Evolutionary conservation across 805 yeast species (phyloP).

Genomic region (Diddensiella caesifluorescens): DNA sequence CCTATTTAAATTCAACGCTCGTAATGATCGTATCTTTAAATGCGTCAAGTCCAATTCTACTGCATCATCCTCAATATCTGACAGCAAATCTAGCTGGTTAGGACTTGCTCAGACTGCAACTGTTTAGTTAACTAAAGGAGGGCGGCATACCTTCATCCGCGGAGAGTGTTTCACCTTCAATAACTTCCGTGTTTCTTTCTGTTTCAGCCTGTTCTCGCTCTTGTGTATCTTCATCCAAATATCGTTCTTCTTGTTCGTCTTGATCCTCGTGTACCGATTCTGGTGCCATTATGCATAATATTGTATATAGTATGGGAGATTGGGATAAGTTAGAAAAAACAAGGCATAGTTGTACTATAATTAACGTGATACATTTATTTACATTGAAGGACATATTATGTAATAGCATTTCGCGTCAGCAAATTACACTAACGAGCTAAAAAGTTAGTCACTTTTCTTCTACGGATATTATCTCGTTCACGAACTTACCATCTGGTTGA

Average conservation of each 20-base stretch:
- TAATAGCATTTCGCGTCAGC: not conserved
- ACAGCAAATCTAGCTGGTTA: slow-evolving; percentile 33
- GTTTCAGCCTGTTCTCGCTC: slow-evolving; percentile 6
- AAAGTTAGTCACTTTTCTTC: not conserved
- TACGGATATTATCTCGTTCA: no score
- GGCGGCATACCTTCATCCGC: slow-evolving; percentile 51
- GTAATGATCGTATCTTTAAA: slow-evolving; percentile 58
- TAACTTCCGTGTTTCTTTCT: no score
- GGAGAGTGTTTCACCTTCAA: slow-evolving; percentile 47
- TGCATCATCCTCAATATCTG: slow-evolving; percentile 45
- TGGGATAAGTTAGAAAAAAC: no score
- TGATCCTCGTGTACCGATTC: no score
- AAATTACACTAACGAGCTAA: not conserved
- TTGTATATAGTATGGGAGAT: no score
- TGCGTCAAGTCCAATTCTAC: slow-evolving; percentile 62
- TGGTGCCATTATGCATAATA: no score
- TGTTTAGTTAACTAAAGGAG: not conserved
- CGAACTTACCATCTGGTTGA: slow-evolving; percentile 32
- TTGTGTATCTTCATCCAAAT: slow-evolving; percentile 1
- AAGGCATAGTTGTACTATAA: no score
- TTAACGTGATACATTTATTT: no score
- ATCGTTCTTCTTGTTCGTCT: slow-evolving; percentile 1
- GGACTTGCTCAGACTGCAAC: slow-evolving; percentile 33
- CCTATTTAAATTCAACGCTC: slow-evolving; percentile 52
- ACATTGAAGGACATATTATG: not conserved